Percentiles rank a stretch among this genome's conserved stretches.
phyloP scores from a whole-genome alignment of 129 eudicot genomes.

The Calendula officinalis region DNA sequence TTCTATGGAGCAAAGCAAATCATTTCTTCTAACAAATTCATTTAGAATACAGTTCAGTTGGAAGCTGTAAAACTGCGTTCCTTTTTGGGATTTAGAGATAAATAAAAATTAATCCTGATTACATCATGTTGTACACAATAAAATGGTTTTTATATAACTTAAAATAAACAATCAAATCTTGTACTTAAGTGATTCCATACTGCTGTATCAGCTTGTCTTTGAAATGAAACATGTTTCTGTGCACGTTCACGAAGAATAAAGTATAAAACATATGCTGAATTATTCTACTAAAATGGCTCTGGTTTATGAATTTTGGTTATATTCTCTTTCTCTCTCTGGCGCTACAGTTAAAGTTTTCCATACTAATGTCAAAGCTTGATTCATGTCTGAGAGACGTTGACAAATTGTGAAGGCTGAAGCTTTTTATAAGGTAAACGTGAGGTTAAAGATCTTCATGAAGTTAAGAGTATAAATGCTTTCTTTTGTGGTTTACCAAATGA shows the following conservation, averaged over 20 bases:
- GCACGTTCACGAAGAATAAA: conserved; percentile 12
- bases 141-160: conserved; percentile 9
- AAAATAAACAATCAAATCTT: conserved; percentile 8
- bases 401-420: conserved; percentile 34
- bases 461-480: conserved; percentile 25
- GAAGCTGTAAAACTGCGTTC: not conserved
- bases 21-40: no score
- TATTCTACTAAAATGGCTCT: conserved; percentile 27
- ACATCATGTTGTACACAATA: not conserved
- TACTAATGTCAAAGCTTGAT: conserved; percentile 23
- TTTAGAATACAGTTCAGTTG: no score
- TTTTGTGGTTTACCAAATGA: conserved; percentile 26
- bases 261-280: conserved; percentile 13
- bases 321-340: not conserved
- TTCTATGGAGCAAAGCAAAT: no score
- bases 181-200: not conserved
- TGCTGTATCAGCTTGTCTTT: not conserved
- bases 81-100: not conserved
- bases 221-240: conserved; percentile 27
- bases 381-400: conserved; percentile 35
- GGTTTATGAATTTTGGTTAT: conserved; percentile 26
- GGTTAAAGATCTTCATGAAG: conserved; percentile 25
- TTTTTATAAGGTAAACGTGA: conserved; percentile 29
- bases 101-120: conserved; percentile 4
- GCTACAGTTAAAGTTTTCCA: conserved; percentile 27